Base-by-base conservation (phyloP, 371 early-diverging fungal species). In the Cokeromyces recurvatus region DNA sequence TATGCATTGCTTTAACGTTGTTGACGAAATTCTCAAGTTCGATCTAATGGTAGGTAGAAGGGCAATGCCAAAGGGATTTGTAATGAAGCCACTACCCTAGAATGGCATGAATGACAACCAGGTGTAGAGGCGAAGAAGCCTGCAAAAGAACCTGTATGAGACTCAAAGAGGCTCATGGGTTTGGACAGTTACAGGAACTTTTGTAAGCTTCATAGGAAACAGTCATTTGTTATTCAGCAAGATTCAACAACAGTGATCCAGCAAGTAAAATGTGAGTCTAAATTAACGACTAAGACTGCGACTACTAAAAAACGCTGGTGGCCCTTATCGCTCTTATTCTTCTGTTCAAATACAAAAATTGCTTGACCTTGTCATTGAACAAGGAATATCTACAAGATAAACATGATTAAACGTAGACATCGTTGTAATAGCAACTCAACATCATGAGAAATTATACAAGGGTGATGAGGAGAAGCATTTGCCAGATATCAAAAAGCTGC, bases 1-100 rank as follows among this genome's bases (percentile, higher is more conserved):
- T 20, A 56, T 56, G 56, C 50, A 56, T 23, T 56, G 56, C 21
- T 50, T 56, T 32, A 56, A 56, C 11, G 16, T 49, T 24, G 11
- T 35, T 9, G 46, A 55, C 16, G 50, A 49, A 12, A 55, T 55
- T 25, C 22, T 15, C 3, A 38, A 43, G 20, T 24, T 21, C 15
- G 43, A 32, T 11, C 44, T 49, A 15, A 48, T 48, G 48, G 45
- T 45, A 27, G 32, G 5, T 27, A 34, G 27, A 19, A 41, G 27
- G 15, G 22, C 21, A 20, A 29, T n/a, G n/a, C n/a, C n/a, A n/a
- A n/a, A n/a, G 17, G 14, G 47, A 36, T 29, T 41, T 39, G 31
- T 46, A 42, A n/a, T 35, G 21, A 53, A 46, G 37, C 43, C 14
- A 24, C 23, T 14, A 17, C 19, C n/a, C 22, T 53, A 8, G 46